A percentile compares a stretch with the other conserved stretches of the same genome.
These are phyloP conservation scores for Mariannaea elegans DNA, from an alignment of 2,329 filamentous ascomycete genomes.

Conservation along the genomic window DNA sequence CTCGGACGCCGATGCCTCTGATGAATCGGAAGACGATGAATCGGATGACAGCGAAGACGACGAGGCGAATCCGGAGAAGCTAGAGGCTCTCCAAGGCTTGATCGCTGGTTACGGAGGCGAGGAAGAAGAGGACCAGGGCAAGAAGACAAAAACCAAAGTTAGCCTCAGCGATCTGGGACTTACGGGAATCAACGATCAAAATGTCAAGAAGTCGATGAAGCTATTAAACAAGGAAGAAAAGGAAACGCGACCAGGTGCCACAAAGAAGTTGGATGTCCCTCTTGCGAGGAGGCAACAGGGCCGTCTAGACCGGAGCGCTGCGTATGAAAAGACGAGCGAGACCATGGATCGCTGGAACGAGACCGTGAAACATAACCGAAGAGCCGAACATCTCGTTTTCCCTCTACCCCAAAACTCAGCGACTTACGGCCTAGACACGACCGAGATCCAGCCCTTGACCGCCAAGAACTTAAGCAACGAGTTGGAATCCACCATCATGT, in stretches of 20 bases:
- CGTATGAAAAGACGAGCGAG: constrained; percentile 91
- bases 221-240: constrained; percentile 73
- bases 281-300: constrained; percentile 88
- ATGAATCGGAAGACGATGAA: constrained; percentile 54
- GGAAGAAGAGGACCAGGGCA: constrained; percentile 60
- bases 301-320: constrained; percentile 80
- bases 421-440: constrained; percentile 66
- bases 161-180: constrained; percentile 79
- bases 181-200: constrained; percentile 74
- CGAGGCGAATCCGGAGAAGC: constrained; percentile 61
- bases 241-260: constrained; percentile 52
- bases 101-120: constrained; percentile 75
- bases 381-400: constrained; percentile 90
- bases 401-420: constrained; percentile 79
- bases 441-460: constrained; percentile 71
- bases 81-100: constrained; percentile 73
- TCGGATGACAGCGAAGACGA: constrained; percentile 62
- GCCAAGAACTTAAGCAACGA: constrained; percentile 75
- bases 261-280: constrained; percentile 81
- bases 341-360: constrained; percentile 92
- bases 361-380: constrained; percentile 92
- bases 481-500: constrained; percentile 85
- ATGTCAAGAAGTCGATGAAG: constrained; percentile 82
- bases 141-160: constrained; percentile 69
- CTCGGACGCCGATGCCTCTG: constrained; percentile 52